Percentiles rank a stretch among this genome's conserved stretches.
phyloP scores from a whole-genome alignment of 768 basidiomycete species.

The Pleurotus djamor region DNA sequence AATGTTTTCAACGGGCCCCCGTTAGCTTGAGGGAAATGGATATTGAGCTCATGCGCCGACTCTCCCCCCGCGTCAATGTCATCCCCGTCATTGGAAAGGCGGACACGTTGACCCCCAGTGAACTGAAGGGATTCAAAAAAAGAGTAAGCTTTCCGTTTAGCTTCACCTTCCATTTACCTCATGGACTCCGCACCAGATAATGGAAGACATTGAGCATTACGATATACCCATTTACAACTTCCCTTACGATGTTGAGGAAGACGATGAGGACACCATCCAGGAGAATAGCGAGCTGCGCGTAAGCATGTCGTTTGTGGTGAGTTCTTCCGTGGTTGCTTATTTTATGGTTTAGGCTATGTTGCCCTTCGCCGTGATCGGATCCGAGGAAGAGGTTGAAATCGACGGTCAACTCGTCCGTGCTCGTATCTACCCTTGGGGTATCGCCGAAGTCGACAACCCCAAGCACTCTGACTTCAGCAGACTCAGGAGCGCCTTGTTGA shows the following conservation, averaged over 20 bases:
- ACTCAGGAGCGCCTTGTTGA: slow-evolving; percentile 86
- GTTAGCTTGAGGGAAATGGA: slow-evolving; percentile 92
- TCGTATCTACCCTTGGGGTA: slow-evolving; percentile 97
- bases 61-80: slow-evolving; percentile 97
- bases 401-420: slow-evolving; percentile 91
- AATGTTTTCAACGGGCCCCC: slow-evolving; percentile 1
- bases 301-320: slow-evolving; percentile 20
- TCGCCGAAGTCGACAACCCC: slow-evolving; percentile 99
- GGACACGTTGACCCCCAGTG: slow-evolving; percentile 90
- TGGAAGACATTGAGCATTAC: slow-evolving; percentile 99
- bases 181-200: slow-evolving; percentile 56
- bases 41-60: slow-evolving; percentile 97
- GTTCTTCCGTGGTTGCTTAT: background rate
- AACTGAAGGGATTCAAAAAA: slow-evolving; percentile 95
- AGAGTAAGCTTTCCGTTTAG: slow-evolving; percentile 45
- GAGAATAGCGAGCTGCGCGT: slow-evolving; percentile 96
- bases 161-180: background rate
- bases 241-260: slow-evolving; percentile 98
- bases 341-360: slow-evolving; percentile 64
- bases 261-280: slow-evolving; percentile 97
- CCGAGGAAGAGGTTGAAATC: slow-evolving; percentile 94
- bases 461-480: slow-evolving; percentile 99
- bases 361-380: slow-evolving; percentile 97
- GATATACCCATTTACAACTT: slow-evolving; percentile 99
- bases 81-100: slow-evolving; percentile 98